Conservation (phyloP, 108 stramenopile species). For the Seminavis robusta region DNA sequence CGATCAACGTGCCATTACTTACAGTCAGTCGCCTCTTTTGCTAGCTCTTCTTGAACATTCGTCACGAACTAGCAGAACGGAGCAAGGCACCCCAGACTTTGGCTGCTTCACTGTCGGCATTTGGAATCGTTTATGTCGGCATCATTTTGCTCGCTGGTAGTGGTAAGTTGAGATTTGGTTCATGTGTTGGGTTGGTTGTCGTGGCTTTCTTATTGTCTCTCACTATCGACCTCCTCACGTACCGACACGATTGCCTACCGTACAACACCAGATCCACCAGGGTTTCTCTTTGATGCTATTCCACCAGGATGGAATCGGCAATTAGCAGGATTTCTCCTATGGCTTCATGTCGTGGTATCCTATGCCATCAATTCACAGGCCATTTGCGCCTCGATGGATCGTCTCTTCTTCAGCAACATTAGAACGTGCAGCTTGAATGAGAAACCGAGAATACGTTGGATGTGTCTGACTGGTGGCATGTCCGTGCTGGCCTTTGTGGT, state of each 20-base stretch:
- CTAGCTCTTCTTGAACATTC: too few species aligned
- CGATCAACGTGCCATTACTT: too few species aligned
- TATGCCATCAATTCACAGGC: conserved; percentile 80
- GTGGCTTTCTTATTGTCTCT: too few species aligned
- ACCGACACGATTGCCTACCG: too few species aligned
- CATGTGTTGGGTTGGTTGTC: too few species aligned
- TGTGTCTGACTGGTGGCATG: conserved; percentile 39
- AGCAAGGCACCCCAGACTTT: conserved; percentile 50
- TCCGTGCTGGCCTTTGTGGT: conserved; percentile 47
- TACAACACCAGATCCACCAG: conserved; percentile 55
- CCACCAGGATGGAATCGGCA: conserved; percentile 30
- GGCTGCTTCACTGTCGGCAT: conserved; percentile 35
- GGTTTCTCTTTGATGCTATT: conserved; percentile 72
- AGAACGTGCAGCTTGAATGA: conserved; percentile 8
- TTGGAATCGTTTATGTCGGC: conserved; percentile 46
- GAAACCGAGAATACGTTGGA: conserved; percentile 43
- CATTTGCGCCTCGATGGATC: conserved; percentile 66
- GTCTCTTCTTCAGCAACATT: conserved; percentile 34
- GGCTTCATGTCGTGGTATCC: conserved; percentile 69
- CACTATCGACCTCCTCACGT: too few species aligned
- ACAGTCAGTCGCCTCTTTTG: too few species aligned
- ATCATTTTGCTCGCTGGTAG: conserved; percentile 57
- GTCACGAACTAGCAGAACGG: conserved; percentile 58
- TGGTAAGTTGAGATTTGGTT: too few species aligned
- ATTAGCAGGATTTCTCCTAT: conserved; percentile 59